These are phyloP conservation scores for Tritrichomonas foetus DNA, from an alignment of 208 protist genomes.

Conservation along the genomic window DNA sequence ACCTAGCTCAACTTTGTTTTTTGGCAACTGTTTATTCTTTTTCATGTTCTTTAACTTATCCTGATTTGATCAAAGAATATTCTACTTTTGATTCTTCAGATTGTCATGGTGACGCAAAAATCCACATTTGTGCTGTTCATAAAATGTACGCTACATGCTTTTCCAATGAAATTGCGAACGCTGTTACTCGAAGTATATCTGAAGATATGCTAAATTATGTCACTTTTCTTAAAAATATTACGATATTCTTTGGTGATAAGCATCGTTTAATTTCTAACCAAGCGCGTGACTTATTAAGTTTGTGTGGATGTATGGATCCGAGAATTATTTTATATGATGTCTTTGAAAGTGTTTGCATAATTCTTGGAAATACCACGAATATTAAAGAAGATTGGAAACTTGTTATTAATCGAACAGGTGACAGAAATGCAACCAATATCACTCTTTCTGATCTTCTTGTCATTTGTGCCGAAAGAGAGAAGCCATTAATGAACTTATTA, in stretches of 20 bases:
- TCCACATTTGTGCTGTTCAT: neutral
- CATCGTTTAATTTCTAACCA: neutral
- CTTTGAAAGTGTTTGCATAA: neutral
- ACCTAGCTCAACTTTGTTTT: neutral
- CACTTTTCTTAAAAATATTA: neutral
- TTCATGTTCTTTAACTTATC: neutral
- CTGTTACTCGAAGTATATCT: neutral
- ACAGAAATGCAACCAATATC: neutral
- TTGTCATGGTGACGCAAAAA: neutral
- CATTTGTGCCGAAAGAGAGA: neutral
- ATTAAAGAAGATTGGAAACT: neutral
- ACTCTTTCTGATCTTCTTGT: neutral
- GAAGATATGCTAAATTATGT: neutral
- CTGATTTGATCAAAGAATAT: neutral
- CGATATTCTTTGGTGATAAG: neutral
- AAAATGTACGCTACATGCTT: neutral
- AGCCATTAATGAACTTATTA: neutral
- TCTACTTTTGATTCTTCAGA: neutral
- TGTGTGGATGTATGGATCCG: neutral
- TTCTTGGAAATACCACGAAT: neutral
- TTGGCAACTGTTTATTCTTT: neutral
- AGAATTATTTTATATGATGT: neutral
- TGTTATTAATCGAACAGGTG: neutral
- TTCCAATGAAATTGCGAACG: neutral
- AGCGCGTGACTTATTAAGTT: neutral